Evolutionary conservation across 371 early-diverging fungal species (phyloP), one percentile per base, ranked within the genome.

Genomic region (Entomophthora muscae): DNA sequence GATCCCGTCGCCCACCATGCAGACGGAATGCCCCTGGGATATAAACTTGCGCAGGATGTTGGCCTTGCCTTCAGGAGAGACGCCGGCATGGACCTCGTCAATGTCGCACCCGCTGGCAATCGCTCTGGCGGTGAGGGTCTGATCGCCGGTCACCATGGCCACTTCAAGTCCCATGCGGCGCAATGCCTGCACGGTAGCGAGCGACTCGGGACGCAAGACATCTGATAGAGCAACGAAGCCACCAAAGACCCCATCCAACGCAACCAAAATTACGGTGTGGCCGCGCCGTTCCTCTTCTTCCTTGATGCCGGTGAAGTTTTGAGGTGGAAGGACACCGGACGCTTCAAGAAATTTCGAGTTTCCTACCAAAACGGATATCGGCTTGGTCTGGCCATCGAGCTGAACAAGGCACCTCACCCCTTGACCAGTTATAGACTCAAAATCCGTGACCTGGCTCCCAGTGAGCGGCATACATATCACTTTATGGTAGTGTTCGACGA

Each of bases 1-100:
- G 70, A 97, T 90, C 33, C 99, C 99, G 72, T 99, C 99, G 17
- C 99, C 99, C 7, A 94, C 85, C 93, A 98, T 92, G 17, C 92
- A 95, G 7, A 97, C 91, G 0, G 78, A 64, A 13, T 68, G 51
- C 2, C 64, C 67, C 63, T 71, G 64, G 52, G 42, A 30, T 60
- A 88, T 88, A 71, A 91, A 70, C 1, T 67, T 66, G 42, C 76
- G 75, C 0, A 97, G 79, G 42, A 96, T 75, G 2, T 77, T 69
- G 2, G 84, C 83, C 74, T 96, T 97, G 60, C 93, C 96, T 2
- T 78, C 77, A 0, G 98, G 96, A 10, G 90, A 85, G 2, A 93
- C 82, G n/a, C 90, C 91, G 1, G 95, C 95, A 68, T 93, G 84
- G 2, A 97, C 85, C 51, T 84, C 83, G 13, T 74, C 69, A 53